These are phyloP conservation scores for Sisymbrium irio DNA, from an alignment of 345 rosid genomes.

Conservation along the genomic window DNA sequence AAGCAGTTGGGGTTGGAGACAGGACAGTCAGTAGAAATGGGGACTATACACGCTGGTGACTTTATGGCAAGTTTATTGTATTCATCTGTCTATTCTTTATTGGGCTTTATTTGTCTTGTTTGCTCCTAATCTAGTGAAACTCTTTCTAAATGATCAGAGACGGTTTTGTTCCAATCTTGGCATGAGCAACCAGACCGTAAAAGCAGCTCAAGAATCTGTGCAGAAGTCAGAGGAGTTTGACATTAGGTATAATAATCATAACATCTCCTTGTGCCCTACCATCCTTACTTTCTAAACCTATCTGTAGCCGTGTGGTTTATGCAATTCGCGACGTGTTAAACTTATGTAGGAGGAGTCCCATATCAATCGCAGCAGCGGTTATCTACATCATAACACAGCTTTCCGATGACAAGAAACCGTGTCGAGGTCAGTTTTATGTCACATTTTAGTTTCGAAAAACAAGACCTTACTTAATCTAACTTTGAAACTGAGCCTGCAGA, in stretches of 20 bases:
- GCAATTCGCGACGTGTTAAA: neutral
- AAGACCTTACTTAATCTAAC: neutral
- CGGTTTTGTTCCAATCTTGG: slow-evolving; percentile 96
- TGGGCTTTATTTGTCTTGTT: neutral
- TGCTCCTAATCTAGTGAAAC: neutral
- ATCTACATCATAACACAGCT: slow-evolving; percentile 92
- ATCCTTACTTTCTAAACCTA: neutral
- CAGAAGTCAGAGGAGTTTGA: slow-evolving; percentile 92
- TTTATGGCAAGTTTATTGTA: slow-evolving; percentile 62
- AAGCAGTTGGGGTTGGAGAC: slow-evolving; percentile 87
- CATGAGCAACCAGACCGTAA: slow-evolving; percentile 86
- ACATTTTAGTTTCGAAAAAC: neutral
- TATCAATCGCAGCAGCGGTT: slow-evolving; percentile 97
- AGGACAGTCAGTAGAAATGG: slow-evolving; percentile 90
- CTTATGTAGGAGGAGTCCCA: slow-evolving; percentile 84
- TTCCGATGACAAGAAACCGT: slow-evolving; percentile 83
- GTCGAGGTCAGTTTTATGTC: slow-evolving; percentile 58
- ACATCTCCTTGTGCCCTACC: neutral
- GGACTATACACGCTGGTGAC: slow-evolving; percentile 97
- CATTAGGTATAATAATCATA: slow-evolving; percentile 56
- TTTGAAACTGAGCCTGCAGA: slow-evolving; percentile 44
- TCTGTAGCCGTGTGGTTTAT: neutral
- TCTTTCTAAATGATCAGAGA: slow-evolving; percentile 42
- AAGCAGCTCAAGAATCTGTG: slow-evolving; percentile 95
- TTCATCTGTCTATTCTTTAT: neutral